Base-by-base conservation (phyloP, 176 grass and related monocot genomes). In the Paspalum vaginatum region DNA sequence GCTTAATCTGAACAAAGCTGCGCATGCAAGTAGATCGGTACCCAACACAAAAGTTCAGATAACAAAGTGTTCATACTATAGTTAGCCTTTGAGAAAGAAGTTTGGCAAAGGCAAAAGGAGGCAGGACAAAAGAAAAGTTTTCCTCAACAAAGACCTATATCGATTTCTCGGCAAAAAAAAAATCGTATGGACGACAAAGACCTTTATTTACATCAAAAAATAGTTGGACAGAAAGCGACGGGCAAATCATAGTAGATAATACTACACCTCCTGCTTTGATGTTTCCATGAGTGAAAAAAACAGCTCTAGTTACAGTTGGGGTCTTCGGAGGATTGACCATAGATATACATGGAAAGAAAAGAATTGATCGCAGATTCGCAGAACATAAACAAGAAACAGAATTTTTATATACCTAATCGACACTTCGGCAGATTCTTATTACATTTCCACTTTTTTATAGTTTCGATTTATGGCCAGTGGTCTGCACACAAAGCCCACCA, bases 1-100 rank as follows among this genome's bases (percentile, higher is more conserved):
- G 7, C 61, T 53, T 52, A 53, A 78, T 11, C 11, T 16, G 27
- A 41, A 41, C 16, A 74, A 78, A 65, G 61, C 16, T 41, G 49
- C 8, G 48, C 46, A 22, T 24, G 45, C 46, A 22, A 41, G 45
- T 39, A 52, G 60, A 65, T 66, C 47, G 47, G 59, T n/a, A 22
- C 55, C 32, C 9, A 5, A 38, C 27, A 39, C 16, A 38, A 38
- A 77, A 77, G 24, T 13, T 27, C 61, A 12, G 57, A 47, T 77
- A 37, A 32, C 74, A 65, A 65, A 24, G 46, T 22, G 10, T 5
- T 26, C 0, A 21, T 41, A 26, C 2, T 11, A 5, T 61, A 32
- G 17, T 2, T 67, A 25, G 12, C 14, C 63, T 56, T 55, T 68
- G 77, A 40, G 63, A 79, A 68, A 79, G 38, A 53, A 56, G 49